These are phyloP conservation scores for Calonectria naviculata DNA, from an alignment of 2,329 filamentous ascomycete genomes.

Conservation along the genomic window DNA sequence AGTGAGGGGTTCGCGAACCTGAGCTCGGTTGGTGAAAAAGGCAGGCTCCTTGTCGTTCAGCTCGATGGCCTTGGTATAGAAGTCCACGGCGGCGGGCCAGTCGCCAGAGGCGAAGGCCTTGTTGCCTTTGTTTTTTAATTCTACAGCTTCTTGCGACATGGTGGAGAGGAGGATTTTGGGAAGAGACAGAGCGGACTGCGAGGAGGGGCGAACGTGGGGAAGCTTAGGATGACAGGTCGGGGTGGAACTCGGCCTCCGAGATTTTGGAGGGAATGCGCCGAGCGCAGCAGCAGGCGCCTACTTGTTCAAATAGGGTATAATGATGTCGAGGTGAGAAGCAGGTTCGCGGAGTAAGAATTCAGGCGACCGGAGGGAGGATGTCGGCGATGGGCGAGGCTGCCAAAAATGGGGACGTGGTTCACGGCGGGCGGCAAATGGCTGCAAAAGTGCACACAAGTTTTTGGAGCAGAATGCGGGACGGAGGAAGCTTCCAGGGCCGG, in stretches of 20 bases:
- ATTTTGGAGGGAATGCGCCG: constrained; percentile 36
- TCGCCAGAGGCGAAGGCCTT: constrained; percentile 90
- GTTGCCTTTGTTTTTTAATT: constrained; percentile 94
- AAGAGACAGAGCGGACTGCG: constrained; percentile 2
- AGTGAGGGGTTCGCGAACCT: constrained; percentile 67
- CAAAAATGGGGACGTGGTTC: constrained; percentile 29
- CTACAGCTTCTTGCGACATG: constrained; percentile 75
- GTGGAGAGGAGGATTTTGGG: constrained; percentile 28
- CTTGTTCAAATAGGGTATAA: neutral
- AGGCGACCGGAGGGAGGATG: constrained; percentile 10
- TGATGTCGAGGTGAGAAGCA: neutral
- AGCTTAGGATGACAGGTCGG: constrained; percentile 23
- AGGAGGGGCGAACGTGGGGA: constrained; percentile 17
- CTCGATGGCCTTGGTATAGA: constrained; percentile 89
- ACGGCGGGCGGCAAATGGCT: constrained; percentile 29
- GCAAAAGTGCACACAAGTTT: constrained; percentile 30
- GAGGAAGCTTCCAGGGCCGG: constrained; percentile 34
- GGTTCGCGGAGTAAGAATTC: constrained; percentile 14
- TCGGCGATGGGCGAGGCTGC: constrained; percentile 22
- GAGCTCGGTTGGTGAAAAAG: constrained; percentile 94
- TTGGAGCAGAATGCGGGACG: constrained; percentile 29
- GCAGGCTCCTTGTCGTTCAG: constrained; percentile 85
- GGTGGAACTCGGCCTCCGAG: constrained; percentile 28
- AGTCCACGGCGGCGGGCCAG: constrained; percentile 83
- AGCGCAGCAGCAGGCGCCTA: constrained; percentile 25